Base-by-base conservation (phyloP, 371 early-diverging fungal genomes). In the Mucor racemosus region DNA sequence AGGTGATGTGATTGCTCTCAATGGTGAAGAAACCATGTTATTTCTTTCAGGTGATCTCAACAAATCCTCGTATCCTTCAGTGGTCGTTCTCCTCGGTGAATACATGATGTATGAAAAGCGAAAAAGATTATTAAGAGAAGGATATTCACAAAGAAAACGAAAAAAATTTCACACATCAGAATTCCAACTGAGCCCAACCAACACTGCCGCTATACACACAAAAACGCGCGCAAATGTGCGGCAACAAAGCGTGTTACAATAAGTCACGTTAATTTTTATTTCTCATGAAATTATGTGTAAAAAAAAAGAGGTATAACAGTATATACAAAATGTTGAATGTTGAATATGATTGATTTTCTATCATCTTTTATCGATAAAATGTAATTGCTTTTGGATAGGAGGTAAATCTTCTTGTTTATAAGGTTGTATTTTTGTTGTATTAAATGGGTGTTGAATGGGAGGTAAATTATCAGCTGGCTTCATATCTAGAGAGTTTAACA, bases 1-100 rank as follows among this genome's bases (percentile, higher is more conserved):
- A 15, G 72, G 72, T 40, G 67, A 59, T 19, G 66, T 21, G 21
- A 68, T 41, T 6, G 64, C 53, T 60, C 67, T 44, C n/a, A 67
- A 46, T 31, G 71, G 71, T 35, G 71, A 60, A 46, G 59, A 21
- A 11, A 46, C 14, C 15, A 14, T 50, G 17, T 26, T 50, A n/a
- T 34, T 46, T 14, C 60, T 59, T 35, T 72, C 64, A 35, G 65
- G 69, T 35, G 63, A 64, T 17, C 31, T 53, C 17, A 36, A 39
- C 15, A 66, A 19, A 15, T 13, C 15, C 26, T 44, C 26, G 35
- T 57, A n/a, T 8, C 46, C 58, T 26, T n/a, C 31, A 11, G 21
- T 35, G 1, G 33, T n/a, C 5, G 64, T 64, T 60, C 65, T 50
- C 26, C 48, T 61, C 13, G 72, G 68, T 34, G 68, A 72, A 62